Conservation (phyloP, 176 grass and related monocot species). For the Canna indica region DNA sequence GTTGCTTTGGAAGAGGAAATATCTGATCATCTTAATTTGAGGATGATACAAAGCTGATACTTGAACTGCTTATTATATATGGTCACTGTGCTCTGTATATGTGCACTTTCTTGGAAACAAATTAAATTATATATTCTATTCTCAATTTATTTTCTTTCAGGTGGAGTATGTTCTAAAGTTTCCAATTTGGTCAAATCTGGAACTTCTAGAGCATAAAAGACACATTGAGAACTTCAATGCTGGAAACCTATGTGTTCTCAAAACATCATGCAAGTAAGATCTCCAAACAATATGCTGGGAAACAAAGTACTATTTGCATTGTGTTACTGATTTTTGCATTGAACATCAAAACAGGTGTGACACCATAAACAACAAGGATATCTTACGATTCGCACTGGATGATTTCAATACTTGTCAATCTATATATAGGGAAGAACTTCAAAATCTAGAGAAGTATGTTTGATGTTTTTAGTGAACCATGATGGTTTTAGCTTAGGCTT, state of each 20-base stretch:
- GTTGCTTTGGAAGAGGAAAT: slow-evolving; percentile 35
- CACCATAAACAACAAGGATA: slow-evolving; percentile 20
- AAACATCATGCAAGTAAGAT: slow-evolving; percentile 43
- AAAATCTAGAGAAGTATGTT: slow-evolving; percentile 46
- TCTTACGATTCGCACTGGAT: slow-evolving; percentile 31
- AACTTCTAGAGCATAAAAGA: slow-evolving; percentile 62
- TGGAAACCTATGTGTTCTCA: slow-evolving; percentile 23
- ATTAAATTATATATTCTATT: no score
- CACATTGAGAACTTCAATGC: slow-evolving; percentile 54
- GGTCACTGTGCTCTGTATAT: no score
- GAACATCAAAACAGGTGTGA: slow-evolving; percentile 29
- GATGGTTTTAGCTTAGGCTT: neutral
- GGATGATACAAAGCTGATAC: no score
- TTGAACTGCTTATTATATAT: no score
- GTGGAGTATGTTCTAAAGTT: slow-evolving; percentile 45
- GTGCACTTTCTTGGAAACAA: no score
- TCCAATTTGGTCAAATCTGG: slow-evolving; percentile 59
- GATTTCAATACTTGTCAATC: slow-evolving; percentile 47
- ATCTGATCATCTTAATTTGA: no score
- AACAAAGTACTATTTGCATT: neutral
- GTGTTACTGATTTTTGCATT: neutral
- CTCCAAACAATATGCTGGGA: neutral
- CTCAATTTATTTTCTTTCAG: slow-evolving; percentile 33
- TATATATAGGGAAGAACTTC: slow-evolving; percentile 48
- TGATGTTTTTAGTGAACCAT: no score